Percentiles rank a stretch among this genome's conserved stretches.
Conservation (phyloP, 1,139 yeast species). For the Protomyces inundatus region DNA sequence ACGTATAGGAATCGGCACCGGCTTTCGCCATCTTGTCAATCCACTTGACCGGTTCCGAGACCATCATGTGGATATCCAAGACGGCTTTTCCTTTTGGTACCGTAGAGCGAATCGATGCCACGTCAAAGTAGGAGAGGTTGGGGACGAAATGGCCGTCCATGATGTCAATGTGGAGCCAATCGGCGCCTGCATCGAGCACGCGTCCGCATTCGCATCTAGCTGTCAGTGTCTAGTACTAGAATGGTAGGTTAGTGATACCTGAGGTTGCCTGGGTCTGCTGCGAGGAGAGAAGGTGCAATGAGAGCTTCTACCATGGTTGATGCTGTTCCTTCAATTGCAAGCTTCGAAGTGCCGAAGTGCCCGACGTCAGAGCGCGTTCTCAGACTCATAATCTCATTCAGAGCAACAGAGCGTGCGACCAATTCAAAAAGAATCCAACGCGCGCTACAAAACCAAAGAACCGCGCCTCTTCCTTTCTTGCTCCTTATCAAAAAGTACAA, state of each 20-base stretch:
- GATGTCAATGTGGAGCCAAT: constrained; percentile 96
- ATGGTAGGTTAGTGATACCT: constrained; percentile 3
- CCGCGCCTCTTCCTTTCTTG: not conserved
- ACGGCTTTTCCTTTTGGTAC: constrained; percentile 71
- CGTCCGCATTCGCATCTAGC: constrained; percentile 81
- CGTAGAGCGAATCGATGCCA: constrained; percentile 67
- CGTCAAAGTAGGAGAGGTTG: constrained; percentile 88
- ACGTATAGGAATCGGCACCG: constrained; percentile 94
- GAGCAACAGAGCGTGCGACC: no score
- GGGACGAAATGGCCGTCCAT: constrained; percentile 99
- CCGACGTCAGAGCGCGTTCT: no score
- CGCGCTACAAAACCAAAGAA: no score
- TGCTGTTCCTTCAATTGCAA: no score
- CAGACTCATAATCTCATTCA: no score
- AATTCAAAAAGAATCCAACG: no score
- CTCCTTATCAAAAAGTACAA: constrained; percentile 10
- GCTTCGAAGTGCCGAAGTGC: no score
- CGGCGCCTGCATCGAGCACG: constrained; percentile 72
- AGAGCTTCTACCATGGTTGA: constrained; percentile 45
- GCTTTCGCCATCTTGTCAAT: constrained; percentile 86
- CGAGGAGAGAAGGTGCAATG: constrained; percentile 92
- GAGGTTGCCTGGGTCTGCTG: constrained; percentile 45
- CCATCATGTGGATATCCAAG: constrained; percentile 99
- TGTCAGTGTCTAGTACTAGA: constrained; percentile 63
- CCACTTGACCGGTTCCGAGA: constrained; percentile 78